Conservation (phyloP, 108 stramenopile genomes). For the Fistulifera solaris region DNA sequence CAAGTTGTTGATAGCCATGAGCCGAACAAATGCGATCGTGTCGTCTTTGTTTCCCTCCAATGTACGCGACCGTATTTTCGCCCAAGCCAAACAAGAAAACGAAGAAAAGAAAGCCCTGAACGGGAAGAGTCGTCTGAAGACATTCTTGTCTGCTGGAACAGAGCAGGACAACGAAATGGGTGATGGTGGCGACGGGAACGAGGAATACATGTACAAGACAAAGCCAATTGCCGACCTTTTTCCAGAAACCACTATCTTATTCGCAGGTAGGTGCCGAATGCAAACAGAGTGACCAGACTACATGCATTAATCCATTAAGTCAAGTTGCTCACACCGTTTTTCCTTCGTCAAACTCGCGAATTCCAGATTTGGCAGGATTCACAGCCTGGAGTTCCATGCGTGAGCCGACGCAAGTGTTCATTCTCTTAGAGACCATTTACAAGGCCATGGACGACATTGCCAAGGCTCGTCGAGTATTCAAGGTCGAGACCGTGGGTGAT, state of each 20-base stretch:
- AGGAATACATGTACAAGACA: too few relatives aligned
- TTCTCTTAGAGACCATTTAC: conserved; percentile 34
- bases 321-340: too few relatives aligned
- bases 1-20: conserved; percentile 9
- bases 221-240: conserved; percentile 1
- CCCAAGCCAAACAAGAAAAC: not conserved
- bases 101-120: not conserved
- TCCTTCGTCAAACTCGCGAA: too few relatives aligned
- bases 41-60: conserved; percentile 26
- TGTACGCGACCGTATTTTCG: conserved; percentile 24
- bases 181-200: too few relatives aligned
- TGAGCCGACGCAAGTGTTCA: conserved; percentile 30
- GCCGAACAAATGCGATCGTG: conserved; percentile 13
- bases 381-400: conserved; percentile 14
- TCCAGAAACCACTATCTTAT: conserved; percentile 2
- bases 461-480: conserved; percentile 5
- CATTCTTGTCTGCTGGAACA: not conserved
- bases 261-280: too few relatives aligned
- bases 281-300: too few relatives aligned
- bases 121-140: conserved; percentile 2
- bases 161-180: not conserved
- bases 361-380: conserved; percentile 5
- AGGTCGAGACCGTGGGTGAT: conserved; percentile 9
- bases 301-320: too few relatives aligned
- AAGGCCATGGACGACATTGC: conserved; percentile 40